A percentile compares a stretch with the other conserved stretches of the same genome.
Conservation (phyloP, 257 asterid genomes). For the Schizonepeta tenuifolia region DNA sequence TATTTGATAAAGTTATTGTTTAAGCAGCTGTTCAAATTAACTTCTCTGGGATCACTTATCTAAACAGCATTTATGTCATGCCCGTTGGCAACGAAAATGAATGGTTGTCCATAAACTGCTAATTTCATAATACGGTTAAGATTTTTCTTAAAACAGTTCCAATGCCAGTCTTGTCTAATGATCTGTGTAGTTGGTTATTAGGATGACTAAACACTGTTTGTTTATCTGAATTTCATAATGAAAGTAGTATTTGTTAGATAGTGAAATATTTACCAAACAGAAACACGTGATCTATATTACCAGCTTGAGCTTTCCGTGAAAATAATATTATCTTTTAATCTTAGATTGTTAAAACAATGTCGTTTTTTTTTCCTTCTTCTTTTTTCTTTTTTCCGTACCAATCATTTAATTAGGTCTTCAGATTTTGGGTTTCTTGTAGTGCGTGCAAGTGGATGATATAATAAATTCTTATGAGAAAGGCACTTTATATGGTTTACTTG, state of each 20-base stretch:
- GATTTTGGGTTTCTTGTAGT: neutral
- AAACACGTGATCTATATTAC: neutral
- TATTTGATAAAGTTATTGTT: conserved; percentile 20
- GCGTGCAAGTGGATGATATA: conserved; percentile 5
- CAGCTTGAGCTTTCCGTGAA: conserved; percentile 7
- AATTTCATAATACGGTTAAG: neutral
- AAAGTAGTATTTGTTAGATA: neutral
- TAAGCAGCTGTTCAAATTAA: neutral
- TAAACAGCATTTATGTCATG: neutral
- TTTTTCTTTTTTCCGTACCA: neutral
- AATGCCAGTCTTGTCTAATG: neutral
- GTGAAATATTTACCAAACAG: neutral
- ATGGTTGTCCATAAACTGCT: neutral
- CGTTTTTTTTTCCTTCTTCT: neutral
- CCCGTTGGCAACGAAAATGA: neutral
- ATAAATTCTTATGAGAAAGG: neutral
- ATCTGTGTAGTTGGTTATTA: neutral
- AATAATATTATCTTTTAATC: neutral
- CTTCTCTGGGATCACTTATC: neutral
- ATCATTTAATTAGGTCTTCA: neutral
- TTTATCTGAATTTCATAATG: neutral
- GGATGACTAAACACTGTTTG: conserved; percentile 2
- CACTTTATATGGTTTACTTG: neutral
- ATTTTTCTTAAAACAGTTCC: neutral
- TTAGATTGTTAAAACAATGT: neutral